phyloP scores from a whole-genome alignment of 2,329 filamentous ascomycete genomes.

The Trichoderma atrobrunneum region DNA sequence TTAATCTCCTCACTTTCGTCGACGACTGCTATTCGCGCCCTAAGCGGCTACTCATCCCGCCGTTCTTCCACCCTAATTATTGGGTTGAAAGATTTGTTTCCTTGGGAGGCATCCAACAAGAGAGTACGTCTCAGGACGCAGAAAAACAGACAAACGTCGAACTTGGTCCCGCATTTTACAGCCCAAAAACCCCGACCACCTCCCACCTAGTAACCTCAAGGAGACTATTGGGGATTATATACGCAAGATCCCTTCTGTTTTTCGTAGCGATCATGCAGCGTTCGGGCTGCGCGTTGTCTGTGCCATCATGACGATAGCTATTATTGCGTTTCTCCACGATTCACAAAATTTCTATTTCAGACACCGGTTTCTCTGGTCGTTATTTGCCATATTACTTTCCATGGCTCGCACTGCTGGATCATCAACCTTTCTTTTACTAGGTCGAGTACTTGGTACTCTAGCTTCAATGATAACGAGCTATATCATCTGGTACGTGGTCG shows the following conservation, averaged over 20 bases:
- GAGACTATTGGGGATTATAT: background rate
- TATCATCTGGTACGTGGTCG: background rate
- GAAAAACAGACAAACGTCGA: background rate
- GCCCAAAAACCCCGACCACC: background rate
- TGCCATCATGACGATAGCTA: background rate
- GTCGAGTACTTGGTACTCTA: background rate
- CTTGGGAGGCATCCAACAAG: background rate
- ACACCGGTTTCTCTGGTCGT: background rate
- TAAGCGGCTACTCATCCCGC: background rate
- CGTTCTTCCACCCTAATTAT: background rate
- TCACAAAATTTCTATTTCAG: background rate
- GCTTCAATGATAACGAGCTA: background rate
- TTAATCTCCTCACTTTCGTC: background rate
- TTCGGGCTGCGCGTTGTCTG: background rate
- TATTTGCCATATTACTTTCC: background rate
- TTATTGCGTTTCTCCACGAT: background rate
- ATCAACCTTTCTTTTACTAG: background rate
- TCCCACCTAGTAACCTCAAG: background rate
- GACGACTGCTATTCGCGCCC: background rate
- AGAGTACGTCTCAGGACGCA: background rate
- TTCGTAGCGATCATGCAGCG: background rate
- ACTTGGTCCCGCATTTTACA: background rate
- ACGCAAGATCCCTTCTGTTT: background rate
- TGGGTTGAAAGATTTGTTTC: background rate
- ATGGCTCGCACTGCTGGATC: background rate